Percentiles rank a stretch among this genome's conserved stretches.
phyloP scores from a whole-genome alignment of 495 filamentous ascomycete species.

The Neurospora intermedia region DNA sequence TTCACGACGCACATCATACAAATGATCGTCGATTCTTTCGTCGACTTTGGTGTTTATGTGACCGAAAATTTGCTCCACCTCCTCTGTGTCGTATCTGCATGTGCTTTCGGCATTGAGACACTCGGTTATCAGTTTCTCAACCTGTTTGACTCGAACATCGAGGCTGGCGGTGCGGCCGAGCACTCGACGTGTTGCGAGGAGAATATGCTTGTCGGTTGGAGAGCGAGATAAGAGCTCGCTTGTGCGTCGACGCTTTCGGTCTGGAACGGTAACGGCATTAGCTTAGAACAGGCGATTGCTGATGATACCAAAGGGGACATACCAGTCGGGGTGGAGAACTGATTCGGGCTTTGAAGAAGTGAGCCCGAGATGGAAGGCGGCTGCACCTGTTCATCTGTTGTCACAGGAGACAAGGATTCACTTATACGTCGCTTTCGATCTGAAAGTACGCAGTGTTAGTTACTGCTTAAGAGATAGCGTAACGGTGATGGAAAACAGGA shows the following conservation, averaged over 20 bases:
- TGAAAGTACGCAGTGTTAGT: background rate
- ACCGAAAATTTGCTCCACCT: background rate
- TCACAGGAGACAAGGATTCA: background rate
- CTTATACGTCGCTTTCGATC: background rate
- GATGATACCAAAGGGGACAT: background rate
- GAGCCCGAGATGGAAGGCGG: background rate
- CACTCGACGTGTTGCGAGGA: background rate
- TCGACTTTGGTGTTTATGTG: background rate
- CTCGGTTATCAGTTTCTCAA: background rate
- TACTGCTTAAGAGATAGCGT: background rate
- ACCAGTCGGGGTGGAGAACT: background rate
- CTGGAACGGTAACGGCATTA: background rate
- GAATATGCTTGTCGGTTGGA: background rate
- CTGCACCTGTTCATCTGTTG: too few species aligned
- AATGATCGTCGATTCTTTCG: background rate
- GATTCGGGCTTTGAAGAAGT: background rate
- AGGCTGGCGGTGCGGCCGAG: background rate
- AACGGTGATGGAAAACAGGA: background rate
- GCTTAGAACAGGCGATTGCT: background rate
- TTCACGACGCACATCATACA: background rate
- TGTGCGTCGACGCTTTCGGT: background rate
- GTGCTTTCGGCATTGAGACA: background rate
- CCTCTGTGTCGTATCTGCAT: background rate
- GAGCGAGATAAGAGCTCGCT: background rate
- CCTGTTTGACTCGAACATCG: background rate